These are phyloP conservation scores for Malbranchea cinnamomea DNA, from an alignment of 2,329 filamentous ascomycete genomes.

Conservation along the genomic window DNA sequence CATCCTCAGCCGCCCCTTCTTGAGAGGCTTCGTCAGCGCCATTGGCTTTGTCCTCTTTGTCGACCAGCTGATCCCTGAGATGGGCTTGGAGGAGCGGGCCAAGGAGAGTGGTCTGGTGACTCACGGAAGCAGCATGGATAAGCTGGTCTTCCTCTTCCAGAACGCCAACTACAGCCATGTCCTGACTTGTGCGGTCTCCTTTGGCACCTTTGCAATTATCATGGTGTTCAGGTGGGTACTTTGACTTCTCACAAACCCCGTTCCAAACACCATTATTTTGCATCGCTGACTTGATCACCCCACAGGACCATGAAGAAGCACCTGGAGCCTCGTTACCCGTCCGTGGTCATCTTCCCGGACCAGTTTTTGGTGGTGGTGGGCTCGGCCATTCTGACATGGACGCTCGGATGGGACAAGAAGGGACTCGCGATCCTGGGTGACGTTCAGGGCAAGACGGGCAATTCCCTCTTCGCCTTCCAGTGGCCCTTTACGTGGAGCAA, in stretches of 20 bases:
- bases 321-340: slow-evolving; percentile 63
- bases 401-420: slow-evolving; percentile 59
- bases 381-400: slow-evolving; percentile 65
- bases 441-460: slow-evolving; percentile 57
- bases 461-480: slow-evolving; percentile 60
- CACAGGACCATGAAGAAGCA: slow-evolving; percentile 65
- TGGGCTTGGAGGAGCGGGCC: slow-evolving; percentile 57
- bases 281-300: background rate
- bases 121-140: slow-evolving; percentile 77
- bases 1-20: slow-evolving; percentile 79
- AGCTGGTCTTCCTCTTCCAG: slow-evolving; percentile 61
- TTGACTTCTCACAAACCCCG: background rate
- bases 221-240: slow-evolving; percentile 65
- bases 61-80: slow-evolving; percentile 82
- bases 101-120: slow-evolving; percentile 46
- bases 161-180: slow-evolving; percentile 53
- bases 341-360: slow-evolving; percentile 79
- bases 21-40: slow-evolving; percentile 91
- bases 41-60: slow-evolving; percentile 94
- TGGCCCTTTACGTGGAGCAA: slow-evolving; percentile 70
- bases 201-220: slow-evolving; percentile 69
- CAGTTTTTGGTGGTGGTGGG: slow-evolving; percentile 79
- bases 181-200: slow-evolving; percentile 62
- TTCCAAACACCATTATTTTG: background rate
- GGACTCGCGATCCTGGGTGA: slow-evolving; percentile 75